Evolutionary conservation across 2,329 filamentous ascomycete species (phyloP), one percentile per base, ranked within the genome.

Genomic region (Hypoxylon sp.): DNA sequence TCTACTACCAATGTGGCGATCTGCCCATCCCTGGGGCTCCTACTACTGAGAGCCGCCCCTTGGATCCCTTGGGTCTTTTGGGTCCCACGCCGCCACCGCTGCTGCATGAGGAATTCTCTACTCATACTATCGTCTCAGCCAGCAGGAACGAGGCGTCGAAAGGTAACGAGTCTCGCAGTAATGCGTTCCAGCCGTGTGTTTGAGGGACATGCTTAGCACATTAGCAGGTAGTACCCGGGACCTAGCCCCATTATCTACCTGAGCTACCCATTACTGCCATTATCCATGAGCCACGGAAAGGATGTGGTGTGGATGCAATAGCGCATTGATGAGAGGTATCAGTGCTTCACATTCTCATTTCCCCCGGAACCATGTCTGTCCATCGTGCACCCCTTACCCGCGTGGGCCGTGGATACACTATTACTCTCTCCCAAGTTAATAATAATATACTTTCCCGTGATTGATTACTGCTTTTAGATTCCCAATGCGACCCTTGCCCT

Each of bases 281-380:
- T 50, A 68, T 70, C 62, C 59, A 68, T 59, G 71, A 70, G 70
- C 71, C 70, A 71, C 65, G 66, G 67, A 70, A n/a, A 71, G 70
- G 70, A 67, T 70, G 70, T 71, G 67, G 70, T 73, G 74, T 75
- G 72, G 73, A 73, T 73, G 73, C 72, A 74, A 73, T 74, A 71
- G 71, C 71, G 73, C 74, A 75, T 74, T 74, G 71, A 74, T 54
- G 52, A 73, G n/a, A n/a, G n/a, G 70, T 69, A 71, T 74, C 69
- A 73, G 71, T 73, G 71, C 73, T 71, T 72, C 69, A 71, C 69
- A 71, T 72, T 68, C 63, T 72, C 72, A 75, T 75, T 76, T 76
- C 73, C 74, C 72, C 73, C 71, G 70, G 72, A 73, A 74, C 74
- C 74, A 66, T 69, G 62, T 61, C 57, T 53, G 34, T 52, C 57